Base-by-base conservation (phyloP, 2,329 filamentous ascomycete genomes). In the Colletotrichum siamense region DNA sequence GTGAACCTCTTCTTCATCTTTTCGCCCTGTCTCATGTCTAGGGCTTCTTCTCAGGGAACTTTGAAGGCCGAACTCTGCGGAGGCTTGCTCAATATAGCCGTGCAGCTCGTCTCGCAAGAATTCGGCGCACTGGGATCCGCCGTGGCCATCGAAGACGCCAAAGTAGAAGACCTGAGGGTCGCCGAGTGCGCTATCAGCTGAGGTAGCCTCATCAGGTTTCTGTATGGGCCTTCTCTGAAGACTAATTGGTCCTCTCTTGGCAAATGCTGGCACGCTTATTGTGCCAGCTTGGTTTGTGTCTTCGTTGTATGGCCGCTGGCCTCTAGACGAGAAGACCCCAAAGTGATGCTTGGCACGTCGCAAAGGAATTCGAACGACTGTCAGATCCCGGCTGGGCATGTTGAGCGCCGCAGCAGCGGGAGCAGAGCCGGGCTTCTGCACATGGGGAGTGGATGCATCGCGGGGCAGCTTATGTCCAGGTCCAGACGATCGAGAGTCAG, bases 161-260 rank as follows among this genome's bases (percentile, higher is more conserved):
- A 98, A 99, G 85, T 99, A 99, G 85, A 99, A 99, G 39, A 99
- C 94, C 83, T 99, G 96, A 2, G 96, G 96, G 82, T 99, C 96
- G 4, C 96, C 96, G 78, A 92, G 94, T 3, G 94, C 92, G 78
- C 93, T 94, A 74, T 95, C 94, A 8, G 95, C 95, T 12, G 89
- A 92, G 28, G 91, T 95, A 66, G 91, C 92, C 84, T 92, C 92
- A 77, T 88, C 91, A 28, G 86, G 84, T 55, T 85, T 88, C 78
- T 88, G 89, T 69, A 89, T 86, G 63, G 84, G 82, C 75, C 81
- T 86, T 63, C 87, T 83, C 30, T 87, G 86, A 59, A 90, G 80
- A 80, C 90, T 93, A 77, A 95, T 90, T 15, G 96, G 96, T 6
- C 92, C 91, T 49, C 95, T 91, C 84, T 94, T 96, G 7, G 97